A percentile compares a stretch with the other conserved stretches of the same genome.
Conservation (phyloP, 164 flowering plant species). For the Stephania yunnanensis region DNA sequence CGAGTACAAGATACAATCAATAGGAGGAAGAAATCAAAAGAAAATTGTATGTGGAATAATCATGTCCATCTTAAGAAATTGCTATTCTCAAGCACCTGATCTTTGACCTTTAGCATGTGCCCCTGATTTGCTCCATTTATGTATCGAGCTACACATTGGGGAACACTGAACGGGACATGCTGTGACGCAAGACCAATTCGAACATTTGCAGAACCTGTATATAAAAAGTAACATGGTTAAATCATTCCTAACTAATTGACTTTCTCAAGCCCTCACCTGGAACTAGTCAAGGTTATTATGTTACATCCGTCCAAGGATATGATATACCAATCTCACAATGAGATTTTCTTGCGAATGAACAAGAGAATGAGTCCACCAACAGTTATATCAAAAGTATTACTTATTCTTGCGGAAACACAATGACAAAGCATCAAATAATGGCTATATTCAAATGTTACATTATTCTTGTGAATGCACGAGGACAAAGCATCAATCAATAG, state of each 20-base stretch:
- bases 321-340: neutral
- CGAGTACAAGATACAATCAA: conserved; percentile 9
- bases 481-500: too few relatives aligned
- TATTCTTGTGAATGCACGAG: too few relatives aligned
- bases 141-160: conserved; percentile 87
- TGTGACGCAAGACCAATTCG: conserved; percentile 84
- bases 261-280: neutral
- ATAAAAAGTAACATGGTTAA: conserved; percentile 2
- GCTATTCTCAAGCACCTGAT: conserved; percentile 52
- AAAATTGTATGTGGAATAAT: neutral
- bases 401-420: too few relatives aligned
- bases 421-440: too few relatives aligned
- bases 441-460: too few relatives aligned
- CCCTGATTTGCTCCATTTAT: conserved; percentile 29
- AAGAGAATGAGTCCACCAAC: neutral
- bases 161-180: conserved; percentile 63
- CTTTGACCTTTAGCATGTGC: conserved; percentile 48
- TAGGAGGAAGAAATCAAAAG: neutral
- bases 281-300: neutral
- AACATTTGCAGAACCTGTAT: conserved; percentile 73
- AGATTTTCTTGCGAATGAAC: neutral
- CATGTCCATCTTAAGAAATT: neutral
- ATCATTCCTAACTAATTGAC: neutral
- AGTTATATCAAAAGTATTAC: neutral
- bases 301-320: neutral